Evolutionary conservation across 2,329 filamentous ascomycete species (phyloP).

Genomic region (Arthrobotrys sphaeroides): DNA sequence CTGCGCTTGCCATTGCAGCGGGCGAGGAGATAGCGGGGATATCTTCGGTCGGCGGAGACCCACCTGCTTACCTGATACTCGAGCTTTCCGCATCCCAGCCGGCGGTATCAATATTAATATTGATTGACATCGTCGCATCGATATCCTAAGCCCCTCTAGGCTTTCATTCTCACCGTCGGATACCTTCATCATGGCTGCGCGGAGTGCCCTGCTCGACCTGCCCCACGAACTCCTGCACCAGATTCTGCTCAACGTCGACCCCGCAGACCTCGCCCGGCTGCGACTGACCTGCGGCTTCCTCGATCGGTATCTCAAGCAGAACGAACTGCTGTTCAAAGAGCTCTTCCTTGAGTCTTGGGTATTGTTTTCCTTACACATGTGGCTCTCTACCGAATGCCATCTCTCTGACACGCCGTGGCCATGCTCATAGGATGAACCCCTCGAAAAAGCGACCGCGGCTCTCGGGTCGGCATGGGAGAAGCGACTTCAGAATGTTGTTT

Average conservation of each 20-base stretch:
- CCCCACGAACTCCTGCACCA: slow-evolving; percentile 72
- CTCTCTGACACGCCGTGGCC: neutral
- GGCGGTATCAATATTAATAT: too few relatives aligned
- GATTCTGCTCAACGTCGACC: slow-evolving; percentile 69
- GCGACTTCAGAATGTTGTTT: slow-evolving; percentile 60
- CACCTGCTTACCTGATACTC: neutral
- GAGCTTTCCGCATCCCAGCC: too few relatives aligned
- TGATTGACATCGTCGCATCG: too few relatives aligned
- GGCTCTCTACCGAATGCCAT: neutral
- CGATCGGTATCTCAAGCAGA: slow-evolving; percentile 67
- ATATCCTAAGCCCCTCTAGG: too few relatives aligned
- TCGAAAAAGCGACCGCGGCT: neutral
- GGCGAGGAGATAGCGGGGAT: neutral
- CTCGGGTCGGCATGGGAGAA: slow-evolving; percentile 59
- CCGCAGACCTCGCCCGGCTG: slow-evolving; percentile 68
- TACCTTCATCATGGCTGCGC: neutral
- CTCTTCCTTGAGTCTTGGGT: slow-evolving; percentile 71
- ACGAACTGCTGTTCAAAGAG: slow-evolving; percentile 70
- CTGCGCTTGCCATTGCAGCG: too few relatives aligned
- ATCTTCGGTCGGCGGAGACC: neutral
- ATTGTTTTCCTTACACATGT: slow-evolving; percentile 60
- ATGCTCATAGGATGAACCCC: slow-evolving; percentile 52
- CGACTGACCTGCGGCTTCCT: slow-evolving; percentile 67
- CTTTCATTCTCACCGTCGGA: too few relatives aligned
- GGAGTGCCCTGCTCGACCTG: slow-evolving; percentile 59